These are phyloP conservation scores for Phytophthora pluvialis DNA, from an alignment of 352 stramenopile genomes.

Conservation along the genomic window DNA sequence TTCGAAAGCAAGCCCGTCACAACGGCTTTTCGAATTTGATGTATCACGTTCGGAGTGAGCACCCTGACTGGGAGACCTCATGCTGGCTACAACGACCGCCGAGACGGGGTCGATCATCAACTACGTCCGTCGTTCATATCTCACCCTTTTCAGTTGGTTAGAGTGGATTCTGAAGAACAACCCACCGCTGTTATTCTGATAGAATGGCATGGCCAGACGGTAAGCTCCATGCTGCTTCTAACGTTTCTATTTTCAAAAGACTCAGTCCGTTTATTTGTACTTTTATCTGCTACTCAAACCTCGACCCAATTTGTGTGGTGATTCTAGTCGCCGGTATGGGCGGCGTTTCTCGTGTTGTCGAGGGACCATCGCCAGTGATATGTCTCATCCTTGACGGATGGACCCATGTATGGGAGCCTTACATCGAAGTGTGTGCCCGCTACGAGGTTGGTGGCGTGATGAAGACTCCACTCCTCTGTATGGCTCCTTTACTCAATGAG, in stretches of 20 bases:
- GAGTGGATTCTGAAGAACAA: constrained; percentile 4
- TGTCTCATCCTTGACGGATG: not conserved
- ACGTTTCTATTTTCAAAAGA: not conserved
- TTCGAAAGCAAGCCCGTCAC: no score
- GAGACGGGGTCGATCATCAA: constrained; percentile 1
- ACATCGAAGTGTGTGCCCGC: not conserved
- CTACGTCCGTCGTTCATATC: not conserved
- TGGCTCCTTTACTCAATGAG: not conserved
- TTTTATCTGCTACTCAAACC: not conserved
- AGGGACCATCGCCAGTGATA: not conserved
- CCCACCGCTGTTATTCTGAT: not conserved
- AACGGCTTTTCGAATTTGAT: not conserved
- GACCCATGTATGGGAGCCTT: not conserved
- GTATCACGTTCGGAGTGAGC: not conserved
- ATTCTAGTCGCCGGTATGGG: not conserved
- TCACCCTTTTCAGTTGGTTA: not conserved
- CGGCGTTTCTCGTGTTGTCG: not conserved
- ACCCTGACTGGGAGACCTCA: not conserved
- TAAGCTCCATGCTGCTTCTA: no score
- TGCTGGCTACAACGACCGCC: not conserved
- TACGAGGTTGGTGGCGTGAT: not conserved
- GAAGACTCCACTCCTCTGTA: not conserved
- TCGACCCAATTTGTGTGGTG: not conserved
- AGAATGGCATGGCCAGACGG: not conserved
- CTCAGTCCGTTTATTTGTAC: not conserved